phyloP scores from a whole-genome alignment of 2,329 filamentous ascomycete species.

The Cercospora sp. region DNA sequence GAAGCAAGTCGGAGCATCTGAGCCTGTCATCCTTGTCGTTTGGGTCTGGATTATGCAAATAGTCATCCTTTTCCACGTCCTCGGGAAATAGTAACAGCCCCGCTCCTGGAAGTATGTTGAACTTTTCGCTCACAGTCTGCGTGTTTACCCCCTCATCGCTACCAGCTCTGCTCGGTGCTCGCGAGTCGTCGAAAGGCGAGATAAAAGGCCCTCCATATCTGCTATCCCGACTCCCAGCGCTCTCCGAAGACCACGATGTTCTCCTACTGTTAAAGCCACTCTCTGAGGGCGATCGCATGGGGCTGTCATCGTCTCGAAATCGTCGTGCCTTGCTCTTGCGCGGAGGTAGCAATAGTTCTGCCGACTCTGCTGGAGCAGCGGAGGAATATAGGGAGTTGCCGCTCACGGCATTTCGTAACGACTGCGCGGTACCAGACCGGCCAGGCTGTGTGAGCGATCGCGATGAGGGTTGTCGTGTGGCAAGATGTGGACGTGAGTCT shows the following conservation, averaged over 20 bases:
- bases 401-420: conserved; percentile 32
- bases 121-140: conserved; percentile 72
- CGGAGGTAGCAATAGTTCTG: conserved; percentile 54
- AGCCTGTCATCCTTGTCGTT: conserved; percentile 61
- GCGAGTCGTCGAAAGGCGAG: conserved; percentile 61
- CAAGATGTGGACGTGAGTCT: conserved; percentile 37
- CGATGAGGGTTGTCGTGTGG: conserved; percentile 44
- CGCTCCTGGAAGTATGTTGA: conserved; percentile 68
- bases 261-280: conserved; percentile 59
- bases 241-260: conserved; percentile 66
- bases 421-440: conserved; percentile 42
- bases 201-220: conserved; percentile 50
- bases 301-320: conserved; percentile 55
- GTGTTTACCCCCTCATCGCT: conserved; percentile 68
- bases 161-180: conserved; percentile 59
- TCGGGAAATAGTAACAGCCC: conserved; percentile 68
- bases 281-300: conserved; percentile 50
- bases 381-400: conserved; percentile 30
- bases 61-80: conserved; percentile 73
- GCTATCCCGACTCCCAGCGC: conserved; percentile 54
- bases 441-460: conserved; percentile 46
- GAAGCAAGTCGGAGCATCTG: conserved; percentile 61
- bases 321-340: conserved; percentile 50
- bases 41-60: conserved; percentile 68
- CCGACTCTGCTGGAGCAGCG: conserved; percentile 43